phyloP scores from a whole-genome alignment of 1,139 yeast species.

The Geotrichum reessii region DNA sequence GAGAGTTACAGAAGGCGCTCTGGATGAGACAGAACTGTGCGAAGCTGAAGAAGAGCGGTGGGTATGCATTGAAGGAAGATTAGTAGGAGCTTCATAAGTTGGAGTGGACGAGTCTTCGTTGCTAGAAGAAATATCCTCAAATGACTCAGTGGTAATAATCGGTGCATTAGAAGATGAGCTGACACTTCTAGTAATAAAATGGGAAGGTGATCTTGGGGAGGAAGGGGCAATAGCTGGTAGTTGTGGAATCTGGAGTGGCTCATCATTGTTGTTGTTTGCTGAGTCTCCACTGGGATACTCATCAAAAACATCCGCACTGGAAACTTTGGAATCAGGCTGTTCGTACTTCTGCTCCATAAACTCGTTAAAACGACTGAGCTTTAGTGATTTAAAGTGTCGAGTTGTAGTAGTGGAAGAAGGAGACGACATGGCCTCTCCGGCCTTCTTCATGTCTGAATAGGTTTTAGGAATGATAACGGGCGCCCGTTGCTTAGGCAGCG shows the following conservation, averaged over 20 bases:
- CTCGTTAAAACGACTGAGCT: constrained; percentile 12
- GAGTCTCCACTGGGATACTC: background rate
- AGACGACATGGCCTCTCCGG: constrained; percentile 9
- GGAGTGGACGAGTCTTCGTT: background rate
- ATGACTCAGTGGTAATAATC: background rate
- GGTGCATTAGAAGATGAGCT: background rate
- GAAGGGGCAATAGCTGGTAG: background rate
- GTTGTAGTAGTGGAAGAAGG: background rate
- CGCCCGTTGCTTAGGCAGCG: constrained; percentile 1
- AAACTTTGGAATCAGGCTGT: background rate
- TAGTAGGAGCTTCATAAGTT: constrained; percentile 10
- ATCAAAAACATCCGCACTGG: background rate
- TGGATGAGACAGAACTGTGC: constrained; percentile 1
- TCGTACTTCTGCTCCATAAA: constrained; percentile 5
- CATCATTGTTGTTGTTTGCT: background rate
- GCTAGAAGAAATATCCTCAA: background rate
- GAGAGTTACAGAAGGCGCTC: constrained; percentile 14
- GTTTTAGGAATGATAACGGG: constrained; percentile 16
- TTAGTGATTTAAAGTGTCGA: constrained; percentile 7
- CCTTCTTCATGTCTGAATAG: constrained; percentile 13
- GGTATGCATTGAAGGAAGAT: constrained; percentile 11
- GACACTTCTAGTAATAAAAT: constrained; percentile 6
- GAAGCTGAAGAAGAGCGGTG: constrained; percentile 5
- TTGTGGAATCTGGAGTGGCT: background rate
- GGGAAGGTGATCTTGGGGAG: constrained; percentile 7